These are phyloP conservation scores for Excoecaria cochinchinensis DNA, from an alignment of 345 rosid genomes.

Conservation along the genomic window DNA sequence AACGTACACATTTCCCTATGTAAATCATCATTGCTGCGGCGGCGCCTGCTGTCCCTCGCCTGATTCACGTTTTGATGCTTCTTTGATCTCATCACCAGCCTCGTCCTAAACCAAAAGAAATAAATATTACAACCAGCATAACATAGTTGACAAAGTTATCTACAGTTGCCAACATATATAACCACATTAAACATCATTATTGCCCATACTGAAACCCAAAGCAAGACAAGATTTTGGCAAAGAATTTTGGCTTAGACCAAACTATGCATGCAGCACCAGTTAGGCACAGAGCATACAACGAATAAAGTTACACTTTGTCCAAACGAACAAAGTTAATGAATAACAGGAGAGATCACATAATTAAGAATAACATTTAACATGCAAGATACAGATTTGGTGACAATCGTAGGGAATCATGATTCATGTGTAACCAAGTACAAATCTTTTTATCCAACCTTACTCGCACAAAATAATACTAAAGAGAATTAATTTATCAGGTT, in stretches of 20 bases:
- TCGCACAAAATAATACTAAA: too few relatives aligned
- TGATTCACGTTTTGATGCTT: slow-evolving; percentile 65
- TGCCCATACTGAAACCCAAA: background rate
- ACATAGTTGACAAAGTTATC: background rate
- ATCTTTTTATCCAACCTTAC: background rate
- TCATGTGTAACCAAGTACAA: background rate
- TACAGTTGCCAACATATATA: background rate
- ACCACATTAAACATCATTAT: background rate
- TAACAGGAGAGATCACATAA: background rate
- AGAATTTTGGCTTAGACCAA: background rate
- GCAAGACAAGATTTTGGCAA: background rate
- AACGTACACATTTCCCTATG: slow-evolving; percentile 13
- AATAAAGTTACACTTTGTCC: background rate
- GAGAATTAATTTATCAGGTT: background rate
- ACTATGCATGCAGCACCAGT: background rate
- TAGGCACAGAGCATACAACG: background rate
- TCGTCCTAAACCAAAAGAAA: slow-evolving; percentile 53
- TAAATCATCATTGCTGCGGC: slow-evolving; percentile 42
- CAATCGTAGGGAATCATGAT: too few relatives aligned
- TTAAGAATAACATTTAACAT: background rate
- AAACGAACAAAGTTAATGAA: background rate
- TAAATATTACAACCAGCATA: background rate
- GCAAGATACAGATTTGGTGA: background rate
- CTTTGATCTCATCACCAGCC: slow-evolving; percentile 84
- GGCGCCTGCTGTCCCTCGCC: slow-evolving; percentile 52